Evolutionary conservation across 1,284 basidiomycete species (phyloP).

Genomic region (Dichomitus squalens): DNA sequence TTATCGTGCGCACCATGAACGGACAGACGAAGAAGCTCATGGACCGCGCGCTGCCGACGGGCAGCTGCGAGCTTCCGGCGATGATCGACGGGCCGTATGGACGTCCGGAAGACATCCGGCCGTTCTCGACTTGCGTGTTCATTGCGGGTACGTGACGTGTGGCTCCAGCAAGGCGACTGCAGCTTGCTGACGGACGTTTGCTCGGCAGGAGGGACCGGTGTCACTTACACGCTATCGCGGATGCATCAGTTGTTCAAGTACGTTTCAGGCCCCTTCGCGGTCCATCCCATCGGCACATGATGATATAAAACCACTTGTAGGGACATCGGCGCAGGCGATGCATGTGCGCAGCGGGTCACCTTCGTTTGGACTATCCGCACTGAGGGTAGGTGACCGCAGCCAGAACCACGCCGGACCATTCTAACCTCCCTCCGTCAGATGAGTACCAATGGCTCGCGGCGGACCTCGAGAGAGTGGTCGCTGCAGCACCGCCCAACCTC

Average conservation of each 20-base stretch:
- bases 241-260: constrained; percentile 45
- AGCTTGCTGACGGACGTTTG: background rate
- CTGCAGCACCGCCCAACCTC: constrained; percentile 14
- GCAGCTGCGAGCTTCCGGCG: constrained; percentile 36
- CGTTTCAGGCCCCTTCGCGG: constrained; percentile 4
- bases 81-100: constrained; percentile 57
- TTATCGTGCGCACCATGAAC: constrained; percentile 43
- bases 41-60: constrained; percentile 23
- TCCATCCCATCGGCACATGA: too few species aligned
- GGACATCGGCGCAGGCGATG: constrained; percentile 29
- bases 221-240: constrained; percentile 48
- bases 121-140: constrained; percentile 45
- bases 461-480: constrained; percentile 18
- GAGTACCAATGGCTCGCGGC: constrained; percentile 26
- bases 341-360: constrained; percentile 34
- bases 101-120: constrained; percentile 41
- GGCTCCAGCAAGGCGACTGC: background rate
- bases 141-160: constrained; percentile 42
- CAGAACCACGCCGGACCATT: too few species aligned
- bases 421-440: constrained; percentile 9
- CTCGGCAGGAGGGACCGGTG: constrained; percentile 45
- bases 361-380: constrained; percentile 47
- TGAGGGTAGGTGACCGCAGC: constrained; percentile 30
- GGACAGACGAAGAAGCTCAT: constrained; percentile 20
- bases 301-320: background rate